Percentiles rank a stretch among this genome's conserved stretches.
These are phyloP conservation scores for Kickxella alabastrina DNA, from an alignment of 192 early-diverging fungal genomes.

Conservation along the genomic window DNA sequence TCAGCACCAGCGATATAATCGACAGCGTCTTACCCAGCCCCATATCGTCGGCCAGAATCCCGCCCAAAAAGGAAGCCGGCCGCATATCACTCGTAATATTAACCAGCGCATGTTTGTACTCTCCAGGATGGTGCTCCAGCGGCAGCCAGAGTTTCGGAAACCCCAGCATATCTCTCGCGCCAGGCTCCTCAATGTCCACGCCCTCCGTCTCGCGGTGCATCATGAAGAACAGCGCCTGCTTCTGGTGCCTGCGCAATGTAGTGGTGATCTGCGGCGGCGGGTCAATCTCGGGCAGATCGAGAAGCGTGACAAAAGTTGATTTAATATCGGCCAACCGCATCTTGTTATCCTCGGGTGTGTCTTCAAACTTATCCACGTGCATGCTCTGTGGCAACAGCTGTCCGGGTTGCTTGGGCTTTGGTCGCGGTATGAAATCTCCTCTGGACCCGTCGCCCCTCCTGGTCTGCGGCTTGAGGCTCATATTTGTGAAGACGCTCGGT, in stretches of 20 bases:
- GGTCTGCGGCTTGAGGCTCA: slow-evolving; percentile 11
- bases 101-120: slow-evolving; percentile 31
- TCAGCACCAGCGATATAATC: slow-evolving; percentile 25
- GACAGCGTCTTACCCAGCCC: slow-evolving; percentile 50
- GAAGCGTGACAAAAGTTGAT: slow-evolving; percentile 48
- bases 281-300: slow-evolving; percentile 42
- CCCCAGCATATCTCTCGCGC: not conserved
- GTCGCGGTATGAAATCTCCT: not conserved
- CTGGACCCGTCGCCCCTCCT: slow-evolving; percentile 3
- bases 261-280: slow-evolving; percentile 53
- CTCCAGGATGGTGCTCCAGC: not conserved
- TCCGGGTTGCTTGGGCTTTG: slow-evolving; percentile 4
- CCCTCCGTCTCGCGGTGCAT: slow-evolving; percentile 66
- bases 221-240: slow-evolving; percentile 81
- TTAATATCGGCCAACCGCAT: slow-evolving; percentile 39
- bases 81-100: slow-evolving; percentile 23
- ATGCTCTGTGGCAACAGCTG: slow-evolving; percentile 22
- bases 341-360: slow-evolving; percentile 22
- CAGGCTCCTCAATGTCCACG: slow-evolving; percentile 48
- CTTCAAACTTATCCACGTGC: slow-evolving; percentile 12
- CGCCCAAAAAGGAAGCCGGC: slow-evolving; percentile 36
- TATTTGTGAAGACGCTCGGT: slow-evolving; percentile 36
- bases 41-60: slow-evolving; percentile 50
- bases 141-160: slow-evolving; percentile 44
- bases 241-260: slow-evolving; percentile 73